Evolutionary conservation across 805 yeast species (phyloP).

Genomic region (Helenozyma baotianmanensis): DNA sequence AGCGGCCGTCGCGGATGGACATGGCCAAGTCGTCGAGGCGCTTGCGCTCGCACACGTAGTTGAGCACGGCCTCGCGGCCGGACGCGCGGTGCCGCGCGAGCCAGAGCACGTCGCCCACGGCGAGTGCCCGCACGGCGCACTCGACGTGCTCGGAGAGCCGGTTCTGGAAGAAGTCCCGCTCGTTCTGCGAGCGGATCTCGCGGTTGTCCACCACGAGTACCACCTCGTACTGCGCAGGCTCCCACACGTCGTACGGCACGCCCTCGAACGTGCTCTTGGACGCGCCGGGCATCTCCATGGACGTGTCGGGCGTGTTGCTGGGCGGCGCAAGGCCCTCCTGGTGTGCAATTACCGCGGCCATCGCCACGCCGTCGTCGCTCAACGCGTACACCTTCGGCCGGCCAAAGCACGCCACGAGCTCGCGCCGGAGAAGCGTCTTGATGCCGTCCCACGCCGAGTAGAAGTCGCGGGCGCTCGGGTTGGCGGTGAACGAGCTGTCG

Average conservation of each 20-base stretch:
- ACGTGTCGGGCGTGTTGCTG: slow-evolving; percentile 16
- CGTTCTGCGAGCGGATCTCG: slow-evolving; percentile 65
- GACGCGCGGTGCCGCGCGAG: slow-evolving; percentile 63
- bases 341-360: slow-evolving; percentile 54
- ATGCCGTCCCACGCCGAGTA: slow-evolving; percentile 75
- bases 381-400: slow-evolving; percentile 57
- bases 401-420: slow-evolving; percentile 51
- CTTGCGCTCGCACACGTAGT: slow-evolving; percentile 87
- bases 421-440: slow-evolving; percentile 58
- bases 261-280: slow-evolving; percentile 10
- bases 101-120: slow-evolving; percentile 91
- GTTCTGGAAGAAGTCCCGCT: slow-evolving; percentile 65
- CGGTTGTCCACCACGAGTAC: slow-evolving; percentile 71
- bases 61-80: slow-evolving; percentile 61
- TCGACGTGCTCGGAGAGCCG: slow-evolving; percentile 50
- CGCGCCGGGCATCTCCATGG: not conserved
- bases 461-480: slow-evolving; percentile 56
- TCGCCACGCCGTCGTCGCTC: slow-evolving; percentile 63
- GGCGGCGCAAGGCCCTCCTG: slow-evolving; percentile 33
- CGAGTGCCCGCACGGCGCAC: slow-evolving; percentile 51
- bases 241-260: slow-evolving; percentile 53
- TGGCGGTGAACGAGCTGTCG: slow-evolving; percentile 52
- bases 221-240: slow-evolving; percentile 52
- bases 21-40: slow-evolving; percentile 78
- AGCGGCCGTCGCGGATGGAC: slow-evolving; percentile 86